phyloP scores from a whole-genome alignment of 2,329 filamentous ascomycete species.

The Fusarium coffeatum region DNA sequence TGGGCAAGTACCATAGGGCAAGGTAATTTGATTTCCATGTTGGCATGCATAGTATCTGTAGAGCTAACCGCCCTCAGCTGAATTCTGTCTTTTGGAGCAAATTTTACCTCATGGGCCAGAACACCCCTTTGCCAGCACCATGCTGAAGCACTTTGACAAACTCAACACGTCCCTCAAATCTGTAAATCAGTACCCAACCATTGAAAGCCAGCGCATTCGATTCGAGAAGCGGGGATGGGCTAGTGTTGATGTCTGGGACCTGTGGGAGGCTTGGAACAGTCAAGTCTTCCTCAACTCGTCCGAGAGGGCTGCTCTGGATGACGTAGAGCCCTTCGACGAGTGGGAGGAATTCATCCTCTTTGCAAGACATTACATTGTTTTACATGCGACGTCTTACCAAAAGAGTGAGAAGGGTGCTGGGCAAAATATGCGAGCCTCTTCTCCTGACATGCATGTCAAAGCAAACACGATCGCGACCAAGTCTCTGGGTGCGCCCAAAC shows the following conservation, averaged over 20 bases:
- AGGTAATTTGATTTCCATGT: conserved; percentile 61
- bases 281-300: conserved; percentile 70
- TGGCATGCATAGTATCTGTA: not conserved
- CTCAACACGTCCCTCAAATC: conserved; percentile 82
- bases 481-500: conserved; percentile 48
- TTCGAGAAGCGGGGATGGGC: conserved; percentile 78
- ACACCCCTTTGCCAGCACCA: conserved; percentile 87
- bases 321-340: conserved; percentile 88
- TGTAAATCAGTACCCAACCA: conserved; percentile 74
- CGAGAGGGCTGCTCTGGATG: conserved; percentile 72
- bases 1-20: conserved; percentile 81
- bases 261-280: conserved; percentile 88
- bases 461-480: conserved; percentile 25
- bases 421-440: not conserved
- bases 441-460: not conserved
- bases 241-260: conserved; percentile 69
- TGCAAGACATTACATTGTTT: conserved; percentile 83
- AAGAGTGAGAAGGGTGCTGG: not conserved
- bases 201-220: conserved; percentile 73
- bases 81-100: conserved; percentile 90
- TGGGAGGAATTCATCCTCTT: conserved; percentile 96
- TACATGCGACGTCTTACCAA: conserved; percentile 64
- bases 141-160: conserved; percentile 86
- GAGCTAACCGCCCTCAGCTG: conserved; percentile 54
- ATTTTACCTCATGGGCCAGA: conserved; percentile 80